Evolutionary conservation across 768 basidiomycete species (phyloP).

Genomic region (Suillus sp.): DNA sequence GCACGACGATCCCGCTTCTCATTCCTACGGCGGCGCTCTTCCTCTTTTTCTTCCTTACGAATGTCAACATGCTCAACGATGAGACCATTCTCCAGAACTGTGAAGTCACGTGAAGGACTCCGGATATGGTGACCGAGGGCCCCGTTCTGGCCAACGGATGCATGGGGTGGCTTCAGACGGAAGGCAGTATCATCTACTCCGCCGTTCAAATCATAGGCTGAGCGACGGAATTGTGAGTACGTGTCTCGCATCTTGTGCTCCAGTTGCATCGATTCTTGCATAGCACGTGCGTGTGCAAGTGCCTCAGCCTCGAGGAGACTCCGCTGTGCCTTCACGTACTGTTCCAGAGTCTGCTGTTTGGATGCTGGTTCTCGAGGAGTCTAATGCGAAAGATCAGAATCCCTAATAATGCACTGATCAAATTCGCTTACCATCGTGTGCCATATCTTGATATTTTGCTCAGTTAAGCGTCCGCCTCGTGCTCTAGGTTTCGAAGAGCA

Average conservation of each 20-base stretch:
- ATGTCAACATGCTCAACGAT: constrained; percentile 89
- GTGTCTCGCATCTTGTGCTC: constrained; percentile 80
- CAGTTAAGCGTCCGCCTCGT: constrained; percentile 70
- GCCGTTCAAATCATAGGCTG: constrained; percentile 68
- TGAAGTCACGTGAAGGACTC: constrained; percentile 68
- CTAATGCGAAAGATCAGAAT: constrained; percentile 43
- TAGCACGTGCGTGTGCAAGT: constrained; percentile 72
- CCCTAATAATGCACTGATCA: constrained; percentile 9
- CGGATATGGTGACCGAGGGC: constrained; percentile 41
- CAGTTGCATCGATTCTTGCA: constrained; percentile 74
- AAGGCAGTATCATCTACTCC: constrained; percentile 59
- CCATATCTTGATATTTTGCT: constrained; percentile 83
- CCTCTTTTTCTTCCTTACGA: constrained; percentile 75
- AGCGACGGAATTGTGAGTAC: constrained; percentile 77
- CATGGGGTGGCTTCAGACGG: constrained; percentile 66
- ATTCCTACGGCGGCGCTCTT: constrained; percentile 68
- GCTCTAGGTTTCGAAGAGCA: constrained; percentile 60
- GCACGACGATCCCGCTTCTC: constrained; percentile 61
- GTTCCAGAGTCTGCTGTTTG: constrained; percentile 77
- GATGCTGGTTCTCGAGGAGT: constrained; percentile 90
- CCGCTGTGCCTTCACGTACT: constrained; percentile 82
- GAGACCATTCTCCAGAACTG: constrained; percentile 85
- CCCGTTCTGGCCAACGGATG: constrained; percentile 36
- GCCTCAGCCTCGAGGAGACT: constrained; percentile 82
- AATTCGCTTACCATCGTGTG: constrained; percentile 60